Evolutionary conservation across 345 rosid species (phyloP).

Genomic region (Hirschfeldia incana): DNA sequence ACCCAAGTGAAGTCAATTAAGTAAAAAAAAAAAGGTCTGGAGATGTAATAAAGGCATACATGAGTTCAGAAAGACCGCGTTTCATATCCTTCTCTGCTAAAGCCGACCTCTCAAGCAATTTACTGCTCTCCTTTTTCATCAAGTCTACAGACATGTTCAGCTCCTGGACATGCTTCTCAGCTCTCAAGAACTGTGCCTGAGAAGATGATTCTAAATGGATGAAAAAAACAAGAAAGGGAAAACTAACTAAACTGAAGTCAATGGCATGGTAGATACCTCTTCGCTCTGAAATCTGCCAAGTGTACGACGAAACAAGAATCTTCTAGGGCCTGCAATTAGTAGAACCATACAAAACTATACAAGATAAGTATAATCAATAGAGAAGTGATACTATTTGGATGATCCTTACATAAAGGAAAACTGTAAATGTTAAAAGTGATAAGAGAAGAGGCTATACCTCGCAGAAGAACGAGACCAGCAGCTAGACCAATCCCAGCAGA

Average conservation of each 20-base stretch:
- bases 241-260: neutral
- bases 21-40: neutral
- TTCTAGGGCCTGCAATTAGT: slow-evolving; percentile 69
- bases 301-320: slow-evolving; percentile 72
- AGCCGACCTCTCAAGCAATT: slow-evolving; percentile 79
- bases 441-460: slow-evolving; percentile 49
- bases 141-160: slow-evolving; percentile 70
- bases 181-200: slow-evolving; percentile 72
- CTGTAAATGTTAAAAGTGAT: neutral
- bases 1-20: slow-evolving; percentile 3
- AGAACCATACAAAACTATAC: neutral
- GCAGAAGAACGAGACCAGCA: slow-evolving; percentile 65
- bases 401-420: neutral
- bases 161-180: slow-evolving; percentile 81
- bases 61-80: slow-evolving; percentile 69
- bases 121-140: slow-evolving; percentile 83
- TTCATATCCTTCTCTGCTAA: slow-evolving; percentile 88
- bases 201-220: slow-evolving; percentile 15
- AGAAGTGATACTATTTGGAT: neutral
- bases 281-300: slow-evolving; percentile 82
- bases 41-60: slow-evolving; percentile 39
- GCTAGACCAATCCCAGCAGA: slow-evolving; percentile 62
- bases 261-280: slow-evolving; percentile 58
- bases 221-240: neutral
- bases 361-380: neutral